Base-by-base conservation (phyloP, 768 basidiomycete species). In the Suillus luteus region DNA sequence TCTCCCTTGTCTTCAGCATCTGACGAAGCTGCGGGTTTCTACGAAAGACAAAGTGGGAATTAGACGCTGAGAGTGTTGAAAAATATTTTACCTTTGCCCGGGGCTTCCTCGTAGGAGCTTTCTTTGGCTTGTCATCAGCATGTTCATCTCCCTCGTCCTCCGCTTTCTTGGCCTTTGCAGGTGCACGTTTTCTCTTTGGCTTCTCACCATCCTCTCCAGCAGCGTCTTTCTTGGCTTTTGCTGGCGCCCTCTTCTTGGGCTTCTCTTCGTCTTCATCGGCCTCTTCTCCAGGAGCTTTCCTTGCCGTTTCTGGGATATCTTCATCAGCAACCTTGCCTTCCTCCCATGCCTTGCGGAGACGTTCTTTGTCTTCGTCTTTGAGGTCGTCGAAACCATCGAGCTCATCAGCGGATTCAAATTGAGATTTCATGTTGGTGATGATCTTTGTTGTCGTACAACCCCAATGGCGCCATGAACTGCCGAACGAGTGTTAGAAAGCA, bases 311-410 rank as follows among this genome's bases (percentile, higher is more conserved):
- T 6, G 93, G 93, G 46, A 96, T 86, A 69, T 96, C 95, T 68
- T 89, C 94, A 40, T 89, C 86, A 7, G 86, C 92, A 57, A 97
- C 91, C 40, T 88, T 81, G 5, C 90, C 95, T 1, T 82, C 85
- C 57, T 91, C 85, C 81, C 85, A 93, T 1, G 96, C 95, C 69
- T 82, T 85, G 62, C 73, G 78, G 48, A 97, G 73, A 64, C 86
- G 88, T 6, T 81, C 85, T 75, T 96, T 81, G 72, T 96, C 93
- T 49, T 85, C 89, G 1, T 80, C 77, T 0, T 70, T 77, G 54
- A 95, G 82, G 0, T 88, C 89, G 22, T 94, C 92, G 74, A 83
- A 96, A 22, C 95, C 95, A 72, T 98, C 95, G 43, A 96, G 78
- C 1, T 95, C 93, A 11, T 83, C 80, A 0, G 86, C 79, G 5